Conservation (phyloP, 2,329 filamentous ascomycete genomes). For the Mycosphaerella arachidis region DNA sequence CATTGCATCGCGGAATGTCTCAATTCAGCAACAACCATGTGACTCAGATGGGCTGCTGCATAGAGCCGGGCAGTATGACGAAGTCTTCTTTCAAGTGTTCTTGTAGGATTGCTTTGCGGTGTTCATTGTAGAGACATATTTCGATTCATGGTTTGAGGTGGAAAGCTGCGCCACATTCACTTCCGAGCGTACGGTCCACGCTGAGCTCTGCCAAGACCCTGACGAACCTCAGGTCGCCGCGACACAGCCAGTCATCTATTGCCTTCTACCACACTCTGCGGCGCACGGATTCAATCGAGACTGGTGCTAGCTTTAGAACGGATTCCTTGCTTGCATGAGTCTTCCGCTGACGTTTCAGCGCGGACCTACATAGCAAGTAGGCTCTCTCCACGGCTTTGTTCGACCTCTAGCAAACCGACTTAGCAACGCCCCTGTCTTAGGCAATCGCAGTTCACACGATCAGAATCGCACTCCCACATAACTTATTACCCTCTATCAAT, state of each 20-base stretch:
- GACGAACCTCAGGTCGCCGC: constrained; percentile 7
- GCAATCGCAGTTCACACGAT: constrained; percentile 13
- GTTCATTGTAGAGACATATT: neutral
- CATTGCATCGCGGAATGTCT: neutral
- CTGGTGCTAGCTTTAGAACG: neutral
- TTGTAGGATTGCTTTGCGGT: neutral
- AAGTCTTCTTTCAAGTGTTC: too few species aligned
- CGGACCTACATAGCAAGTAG: constrained; percentile 14
- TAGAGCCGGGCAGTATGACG: neutral
- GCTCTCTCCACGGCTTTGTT: constrained; percentile 2
- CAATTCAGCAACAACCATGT: neutral
- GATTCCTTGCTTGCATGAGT: constrained; percentile 19
- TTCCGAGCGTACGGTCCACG: constrained; percentile 1
- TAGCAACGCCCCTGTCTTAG: constrained; percentile 18
- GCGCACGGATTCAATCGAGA: neutral
- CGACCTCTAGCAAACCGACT: neutral
- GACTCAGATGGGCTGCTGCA: neutral
- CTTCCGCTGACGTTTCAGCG: constrained; percentile 17
- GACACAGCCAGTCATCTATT: constrained; percentile 15
- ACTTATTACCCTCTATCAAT: constrained; percentile 6
- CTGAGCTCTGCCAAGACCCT: neutral
- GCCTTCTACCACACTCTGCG: neutral
- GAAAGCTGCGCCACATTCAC: constrained; percentile 7
- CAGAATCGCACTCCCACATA: constrained; percentile 11
- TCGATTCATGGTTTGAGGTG: neutral